Evolutionary conservation across 371 early-diverging fungal genomes (phyloP), one percentile per base, ranked within the genome.

Genomic region (Syncephalastrum racemosum): DNA sequence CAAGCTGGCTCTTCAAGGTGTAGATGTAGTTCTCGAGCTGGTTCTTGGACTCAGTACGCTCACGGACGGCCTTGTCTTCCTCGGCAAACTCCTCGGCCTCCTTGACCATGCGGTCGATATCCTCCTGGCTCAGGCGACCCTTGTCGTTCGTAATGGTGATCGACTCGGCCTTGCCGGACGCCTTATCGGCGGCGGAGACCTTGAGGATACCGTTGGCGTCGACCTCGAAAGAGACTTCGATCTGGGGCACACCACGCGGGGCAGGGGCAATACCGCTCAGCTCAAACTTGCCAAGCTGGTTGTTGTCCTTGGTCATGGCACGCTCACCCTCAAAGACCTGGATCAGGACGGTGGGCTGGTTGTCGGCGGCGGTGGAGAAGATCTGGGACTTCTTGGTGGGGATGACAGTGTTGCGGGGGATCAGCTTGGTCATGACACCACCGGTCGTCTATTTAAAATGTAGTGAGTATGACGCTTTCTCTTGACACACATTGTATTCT

Each of bases 341-440:
- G 73, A 99, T 97, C 70, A 94, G 90, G 61, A 99, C 98, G 54
- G 94, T 91, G 60, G 95, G 93, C 75, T 99, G 99, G 67, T 94
- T 94, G 74, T 99, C 99, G 62, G 97, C 97, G 46, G 98, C 96
- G 54, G 99, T 99, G 63, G 98, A 95, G 90, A 99, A 99, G 68
- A 89, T 90, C 81, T 98, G 96, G 63, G 92, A 89, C 84, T 97
- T 95, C 85, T 96, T 99, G 81, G 96, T 96, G 48, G 99, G 99
- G 66, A 98, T 93, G 50, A 97, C 95, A 59, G 98, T 97, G 88
- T 99, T 99, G 66, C 98, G 90, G 71, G 82, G 86, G 69, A 99
- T 94, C 55, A 99, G 81, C 71, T 91, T 89, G 68, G 94, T 94
- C 85, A 99, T 96, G 66, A 98, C 92, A 83, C 98, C 89, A 78